Percentiles rank a stretch among this genome's conserved stretches.
Evolutionary conservation across 345 rosid species (phyloP).

Genomic region (Balakata baccata): DNA sequence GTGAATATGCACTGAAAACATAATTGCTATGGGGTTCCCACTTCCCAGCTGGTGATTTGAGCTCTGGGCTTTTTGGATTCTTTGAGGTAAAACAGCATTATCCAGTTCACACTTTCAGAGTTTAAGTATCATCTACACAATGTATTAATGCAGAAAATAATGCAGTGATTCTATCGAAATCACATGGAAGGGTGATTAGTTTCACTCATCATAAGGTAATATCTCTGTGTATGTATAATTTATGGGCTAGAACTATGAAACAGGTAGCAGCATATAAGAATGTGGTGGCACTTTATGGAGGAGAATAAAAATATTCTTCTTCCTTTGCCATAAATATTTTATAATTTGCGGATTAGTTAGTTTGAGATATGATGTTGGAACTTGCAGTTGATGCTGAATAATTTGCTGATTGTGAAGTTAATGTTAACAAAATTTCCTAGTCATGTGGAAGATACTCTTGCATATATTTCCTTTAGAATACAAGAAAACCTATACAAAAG

Average conservation of each 20-base stretch:
- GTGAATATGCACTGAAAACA: constrained; percentile 25
- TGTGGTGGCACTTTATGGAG: not conserved
- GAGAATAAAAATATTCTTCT: not conserved
- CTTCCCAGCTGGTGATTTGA: constrained; percentile 37
- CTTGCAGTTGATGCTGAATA: not conserved
- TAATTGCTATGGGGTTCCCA: constrained; percentile 40
- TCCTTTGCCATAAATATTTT: not conserved
- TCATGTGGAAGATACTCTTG: not conserved
- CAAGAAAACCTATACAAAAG: not conserved
- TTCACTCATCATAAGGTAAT: constrained; percentile 31
- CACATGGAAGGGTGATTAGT: constrained; percentile 38
- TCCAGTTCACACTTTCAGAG: not conserved
- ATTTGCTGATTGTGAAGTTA: not conserved
- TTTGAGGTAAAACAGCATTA: constrained; percentile 22
- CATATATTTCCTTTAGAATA: not conserved
- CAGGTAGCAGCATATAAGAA: constrained; percentile 3
- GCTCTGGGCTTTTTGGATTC: constrained; percentile 36
- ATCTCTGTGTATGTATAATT: not conserved
- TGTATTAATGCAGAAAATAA: constrained; percentile 4
- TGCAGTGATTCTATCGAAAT: constrained; percentile 33
- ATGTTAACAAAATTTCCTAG: not conserved
- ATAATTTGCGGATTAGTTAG: not conserved
- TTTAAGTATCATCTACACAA: not conserved
- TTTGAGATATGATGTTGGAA: not conserved
- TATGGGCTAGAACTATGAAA: not conserved